These are phyloP conservation scores for Dendrobium chrysotoxum DNA, from an alignment of 106 monocot genomes.

Conservation along the genomic window DNA sequence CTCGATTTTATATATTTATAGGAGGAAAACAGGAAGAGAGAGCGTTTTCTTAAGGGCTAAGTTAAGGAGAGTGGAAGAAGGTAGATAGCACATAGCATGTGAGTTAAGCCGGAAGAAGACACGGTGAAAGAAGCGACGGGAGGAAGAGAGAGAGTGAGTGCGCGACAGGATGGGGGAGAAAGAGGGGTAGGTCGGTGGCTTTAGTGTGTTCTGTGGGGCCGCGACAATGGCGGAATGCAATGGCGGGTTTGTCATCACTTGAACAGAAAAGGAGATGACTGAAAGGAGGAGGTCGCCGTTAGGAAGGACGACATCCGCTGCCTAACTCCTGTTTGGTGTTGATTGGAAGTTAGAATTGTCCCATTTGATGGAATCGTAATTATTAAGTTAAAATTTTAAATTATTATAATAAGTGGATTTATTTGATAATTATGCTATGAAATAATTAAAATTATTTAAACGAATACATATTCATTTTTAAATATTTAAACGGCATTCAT, in stretches of 20 bases:
- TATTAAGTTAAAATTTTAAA: no score
- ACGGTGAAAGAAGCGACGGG: not conserved
- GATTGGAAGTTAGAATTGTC: not conserved
- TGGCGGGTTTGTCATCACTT: not conserved
- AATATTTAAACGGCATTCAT: no score
- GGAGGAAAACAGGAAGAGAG: not conserved
- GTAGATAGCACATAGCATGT: no score
- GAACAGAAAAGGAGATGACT: not conserved
- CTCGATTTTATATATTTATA: not conserved
- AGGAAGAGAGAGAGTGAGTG: not conserved
- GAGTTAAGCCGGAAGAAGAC: not conserved
- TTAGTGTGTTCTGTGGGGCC: conserved; percentile 10
- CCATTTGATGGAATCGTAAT: no score
- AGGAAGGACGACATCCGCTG: not conserved
- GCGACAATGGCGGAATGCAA: not conserved
- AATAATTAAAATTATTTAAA: no score
- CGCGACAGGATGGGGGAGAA: not conserved
- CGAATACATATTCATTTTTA: no score
- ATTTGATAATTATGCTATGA: no score
- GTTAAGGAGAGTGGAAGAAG: not conserved
- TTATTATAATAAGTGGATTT: no score
- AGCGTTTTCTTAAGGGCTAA: not conserved
- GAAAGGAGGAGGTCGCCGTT: not conserved
- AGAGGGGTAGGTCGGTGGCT: not conserved
- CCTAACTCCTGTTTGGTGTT: not conserved